Percentiles rank a stretch among this genome's conserved stretches.
Conservation (phyloP, 1,284 basidiomycete genomes). For the Apiotrichum veenhuisii region DNA sequence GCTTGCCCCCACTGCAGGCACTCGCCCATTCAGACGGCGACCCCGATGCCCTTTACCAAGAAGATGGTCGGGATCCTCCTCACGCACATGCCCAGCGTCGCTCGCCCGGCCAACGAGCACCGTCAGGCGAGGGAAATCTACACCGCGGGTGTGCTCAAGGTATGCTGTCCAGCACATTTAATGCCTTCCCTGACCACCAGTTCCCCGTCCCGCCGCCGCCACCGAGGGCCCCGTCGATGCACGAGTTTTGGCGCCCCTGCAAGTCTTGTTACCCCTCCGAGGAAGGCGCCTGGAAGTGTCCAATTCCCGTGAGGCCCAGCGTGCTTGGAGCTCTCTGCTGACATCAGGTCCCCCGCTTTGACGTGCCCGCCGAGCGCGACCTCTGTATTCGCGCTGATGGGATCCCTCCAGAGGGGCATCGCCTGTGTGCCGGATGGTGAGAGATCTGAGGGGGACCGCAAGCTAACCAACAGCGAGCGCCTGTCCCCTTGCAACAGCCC, state of each 20-base stretch:
- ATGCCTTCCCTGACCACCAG: slow-evolving; percentile 10
- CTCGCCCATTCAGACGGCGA: slow-evolving; percentile 19
- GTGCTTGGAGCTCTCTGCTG: background rate
- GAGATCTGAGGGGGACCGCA: background rate
- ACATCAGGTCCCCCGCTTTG: slow-evolving; percentile 21
- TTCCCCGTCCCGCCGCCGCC: slow-evolving; percentile 23
- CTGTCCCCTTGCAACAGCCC: slow-evolving; percentile 19
- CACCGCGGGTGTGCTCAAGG: slow-evolving; percentile 15
- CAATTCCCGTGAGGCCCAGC: slow-evolving; percentile 14
- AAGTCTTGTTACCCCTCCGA: slow-evolving; percentile 21
- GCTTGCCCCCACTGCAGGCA: slow-evolving; percentile 25
- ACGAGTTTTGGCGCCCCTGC: slow-evolving; percentile 24
- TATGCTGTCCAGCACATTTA: background rate
- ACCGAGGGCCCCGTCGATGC: slow-evolving; percentile 8
- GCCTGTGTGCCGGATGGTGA: slow-evolving; percentile 25
- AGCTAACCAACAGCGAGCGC: slow-evolving; percentile 16
- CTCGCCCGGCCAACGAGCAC: slow-evolving; percentile 18
- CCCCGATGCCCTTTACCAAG: slow-evolving; percentile 18
- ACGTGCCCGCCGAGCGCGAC: slow-evolving; percentile 18
- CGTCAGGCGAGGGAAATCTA: slow-evolving; percentile 18
- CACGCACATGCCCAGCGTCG: slow-evolving; percentile 10
- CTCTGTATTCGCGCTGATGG: slow-evolving; percentile 19
- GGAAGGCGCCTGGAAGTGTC: slow-evolving; percentile 22
- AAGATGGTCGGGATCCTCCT: slow-evolving; percentile 22
- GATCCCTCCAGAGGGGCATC: slow-evolving; percentile 22